phyloP scores from a whole-genome alignment of 306 rosid species.

The Canavalia ensiformis region DNA sequence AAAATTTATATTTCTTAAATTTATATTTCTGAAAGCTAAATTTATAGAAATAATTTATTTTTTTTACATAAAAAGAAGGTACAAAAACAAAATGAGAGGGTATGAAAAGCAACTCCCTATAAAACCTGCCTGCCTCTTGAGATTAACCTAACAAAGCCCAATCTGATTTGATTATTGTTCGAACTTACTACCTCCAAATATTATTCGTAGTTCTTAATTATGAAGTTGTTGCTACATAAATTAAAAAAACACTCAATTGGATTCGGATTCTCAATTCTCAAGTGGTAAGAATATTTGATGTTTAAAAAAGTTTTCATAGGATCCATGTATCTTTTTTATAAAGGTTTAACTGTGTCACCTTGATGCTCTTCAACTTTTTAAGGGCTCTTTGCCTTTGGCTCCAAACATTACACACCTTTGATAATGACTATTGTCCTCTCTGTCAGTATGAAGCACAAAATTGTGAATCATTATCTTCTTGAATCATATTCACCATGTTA shows the following conservation, averaged over 20 bases:
- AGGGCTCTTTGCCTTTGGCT: conserved; percentile 9
- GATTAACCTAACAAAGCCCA: not conserved
- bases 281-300: not conserved
- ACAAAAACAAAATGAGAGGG: too few relatives aligned
- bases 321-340: not conserved
- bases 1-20: too few relatives aligned
- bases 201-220: not conserved
- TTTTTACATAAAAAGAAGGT: too few relatives aligned
- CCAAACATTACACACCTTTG: conserved; percentile 2
- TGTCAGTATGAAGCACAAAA: not conserved
- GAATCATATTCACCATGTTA: not conserved
- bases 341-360: not conserved
- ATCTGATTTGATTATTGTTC: not conserved
- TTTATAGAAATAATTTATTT: too few relatives aligned
- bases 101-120: too few relatives aligned
- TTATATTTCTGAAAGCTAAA: too few relatives aligned
- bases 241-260: not conserved
- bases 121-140: too few relatives aligned
- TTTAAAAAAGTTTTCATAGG: not conserved
- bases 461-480: not conserved
- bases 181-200: not conserved
- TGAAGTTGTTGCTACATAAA: not conserved
- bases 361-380: not conserved
- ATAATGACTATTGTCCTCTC: conserved; percentile 13
- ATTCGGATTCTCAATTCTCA: not conserved